Base-by-base conservation (phyloP, 352 stramenopile species). In the Phytophthora ramorum region DNA sequence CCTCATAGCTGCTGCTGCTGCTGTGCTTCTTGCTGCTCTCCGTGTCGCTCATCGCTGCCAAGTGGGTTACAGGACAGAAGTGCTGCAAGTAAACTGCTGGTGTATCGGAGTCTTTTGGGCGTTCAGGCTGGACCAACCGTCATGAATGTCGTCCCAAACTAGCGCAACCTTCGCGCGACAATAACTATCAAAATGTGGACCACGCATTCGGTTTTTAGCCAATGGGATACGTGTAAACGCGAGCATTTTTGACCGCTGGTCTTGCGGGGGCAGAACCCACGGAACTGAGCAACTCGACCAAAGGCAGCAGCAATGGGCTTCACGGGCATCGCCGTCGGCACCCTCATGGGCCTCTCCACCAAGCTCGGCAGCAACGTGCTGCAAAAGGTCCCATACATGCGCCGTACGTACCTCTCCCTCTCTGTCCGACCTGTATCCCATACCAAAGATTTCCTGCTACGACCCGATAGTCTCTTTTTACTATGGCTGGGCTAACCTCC, bases 341-440 rank as follows among this genome's bases (percentile, higher is more conserved):
- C 85, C 43, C n/a, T 90, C 55, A 68, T 95, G 55, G 87, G 87
- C 51, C 71, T 95, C 60, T 86, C 85, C 64, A 95, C 87, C 63
- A 95, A 95, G 71, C 53, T 95, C 46, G 83, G 85, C 64, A 91
- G 81, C 72, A 95, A 95, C 66, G 75, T 80, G 48, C 76, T 95
- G 59, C 83, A 91, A 75, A 95, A 95, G 68, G 78, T 93, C 41
- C 85, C 87, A 41, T 86, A 89, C 61, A 93, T 92, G 84, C 80
- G 86, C 26, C 84, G 86, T 94, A 89, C 66, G 86, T 90, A 9
- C 30, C 17, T n/a, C 9, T 22, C 16, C 16, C 40, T 28, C 41
- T 45, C 12, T 13, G 2, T 5, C 12, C 12, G 34, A 40, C 34
- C 32, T 38, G 8, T 45, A 10, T 41, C 17, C 4, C 16, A 45